Evolutionary conservation across 352 stramenopile species (phyloP).

Genomic region (Thalassiosira hispida): DNA sequence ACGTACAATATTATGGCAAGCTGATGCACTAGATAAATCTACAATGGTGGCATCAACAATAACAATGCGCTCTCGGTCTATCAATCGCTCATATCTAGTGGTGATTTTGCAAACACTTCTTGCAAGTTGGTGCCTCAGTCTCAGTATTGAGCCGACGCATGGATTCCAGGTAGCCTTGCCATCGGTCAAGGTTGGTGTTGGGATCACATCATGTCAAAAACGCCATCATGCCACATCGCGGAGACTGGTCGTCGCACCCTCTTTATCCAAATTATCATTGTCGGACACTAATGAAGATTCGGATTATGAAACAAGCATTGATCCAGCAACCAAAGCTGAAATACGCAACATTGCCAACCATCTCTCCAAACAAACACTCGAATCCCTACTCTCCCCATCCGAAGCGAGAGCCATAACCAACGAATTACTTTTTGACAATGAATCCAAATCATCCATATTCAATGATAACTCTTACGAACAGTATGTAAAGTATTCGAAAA

Average conservation of each 20-base stretch:
- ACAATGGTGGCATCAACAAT: not conserved
- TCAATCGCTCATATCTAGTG: not conserved
- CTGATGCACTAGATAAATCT: not conserved
- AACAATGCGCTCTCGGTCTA: not conserved
- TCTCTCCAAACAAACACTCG: constrained; percentile 48
- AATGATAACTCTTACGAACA: constrained; percentile 54
- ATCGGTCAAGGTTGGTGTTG: not conserved
- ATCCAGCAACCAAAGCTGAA: constrained; percentile 23
- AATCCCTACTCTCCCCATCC: constrained; percentile 52
- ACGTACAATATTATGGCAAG: no score
- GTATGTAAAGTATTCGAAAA: constrained; percentile 65
- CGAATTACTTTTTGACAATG: constrained; percentile 55
- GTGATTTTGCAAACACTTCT: constrained; percentile 5
- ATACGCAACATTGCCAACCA: constrained; percentile 52
- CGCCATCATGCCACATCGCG: not conserved
- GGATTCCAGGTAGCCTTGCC: constrained; percentile 3
- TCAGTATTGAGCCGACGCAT: not conserved
- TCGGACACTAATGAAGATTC: not conserved
- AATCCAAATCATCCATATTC: constrained; percentile 39
- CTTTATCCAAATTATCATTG: constrained; percentile 10
- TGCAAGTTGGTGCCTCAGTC: no score
- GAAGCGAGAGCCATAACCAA: constrained; percentile 55
- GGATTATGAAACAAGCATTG: not conserved
- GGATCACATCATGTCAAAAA: not conserved
- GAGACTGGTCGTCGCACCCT: not conserved